Base-by-base conservation (phyloP, 441 rosid species). In the Capsella rubella region DNA sequence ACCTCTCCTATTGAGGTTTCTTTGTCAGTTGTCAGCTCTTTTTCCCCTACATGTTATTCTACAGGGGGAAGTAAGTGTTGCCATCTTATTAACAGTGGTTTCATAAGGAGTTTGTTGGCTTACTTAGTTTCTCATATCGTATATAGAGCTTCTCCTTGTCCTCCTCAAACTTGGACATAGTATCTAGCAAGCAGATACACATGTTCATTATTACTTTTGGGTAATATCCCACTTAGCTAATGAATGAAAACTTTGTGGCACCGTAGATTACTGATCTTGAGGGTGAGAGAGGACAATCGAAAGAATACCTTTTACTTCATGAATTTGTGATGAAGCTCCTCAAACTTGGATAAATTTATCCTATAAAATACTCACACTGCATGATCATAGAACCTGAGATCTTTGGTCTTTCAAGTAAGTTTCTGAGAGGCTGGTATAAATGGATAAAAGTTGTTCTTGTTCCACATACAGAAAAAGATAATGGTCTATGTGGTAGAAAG, bases 71-170 rank as follows among this genome's bases (percentile, higher is more conserved):
- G 18, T 16, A 16, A 16, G 18, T 16, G 18, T 16, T 16, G 18
- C 18, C 18, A 31, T 31, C 34, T 31, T 31, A 31, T 31, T 4
- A 31, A 31, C 34, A 31, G 3, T 46, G 57, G 51, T 78, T 64
- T 51, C 68, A 21, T 21, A 57, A 59, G 56, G 39, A n/a, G 3
- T 51, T 64, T 40, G 61, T 51, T 69, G 54, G 64, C 95, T 91
- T 75, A 91, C 97, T 84, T 67, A 85, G 51, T 84, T 91, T 96
- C 75, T 91, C 91, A 71, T 89, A 86, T 79, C 85, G 83, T 79
- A 69, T 71, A 70, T 84, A 85, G 55, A 93, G 83, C 82, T 75
- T 88, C 75, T 87, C 96, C 83, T 85, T 91, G 73, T 89, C 91
- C 57, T 87, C 93, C 77, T 89, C 93, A 42, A 87, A 87, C 83